A percentile compares a stretch with the other conserved stretches of the same genome.
These are phyloP conservation scores for Aureobasidium uvarum DNA, from an alignment of 2,329 filamentous ascomycete species.

Conservation along the genomic window DNA sequence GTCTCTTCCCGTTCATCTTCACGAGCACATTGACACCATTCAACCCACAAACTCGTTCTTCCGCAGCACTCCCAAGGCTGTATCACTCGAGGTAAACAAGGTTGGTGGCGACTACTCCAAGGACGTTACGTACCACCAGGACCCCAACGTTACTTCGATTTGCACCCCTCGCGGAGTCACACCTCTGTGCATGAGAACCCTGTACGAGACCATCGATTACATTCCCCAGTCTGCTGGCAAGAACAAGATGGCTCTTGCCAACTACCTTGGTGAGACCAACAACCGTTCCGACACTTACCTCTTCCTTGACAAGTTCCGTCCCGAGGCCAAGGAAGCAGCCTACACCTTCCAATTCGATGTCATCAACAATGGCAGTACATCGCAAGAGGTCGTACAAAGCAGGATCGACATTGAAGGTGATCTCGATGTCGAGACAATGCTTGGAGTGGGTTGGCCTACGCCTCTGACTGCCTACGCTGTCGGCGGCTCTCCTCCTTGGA, in stretches of 20 bases:
- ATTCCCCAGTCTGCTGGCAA: slow-evolving; percentile 44
- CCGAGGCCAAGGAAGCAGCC: slow-evolving; percentile 48
- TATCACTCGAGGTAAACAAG: slow-evolving; percentile 33
- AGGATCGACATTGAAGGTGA: slow-evolving; percentile 57
- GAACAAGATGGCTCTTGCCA: slow-evolving; percentile 49
- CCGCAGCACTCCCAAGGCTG: slow-evolving; percentile 38
- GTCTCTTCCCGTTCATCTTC: slow-evolving; percentile 58
- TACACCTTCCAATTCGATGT: slow-evolving; percentile 57
- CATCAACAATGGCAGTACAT: slow-evolving; percentile 56
- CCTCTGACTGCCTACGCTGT: slow-evolving; percentile 60
- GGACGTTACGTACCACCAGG: slow-evolving; percentile 27
- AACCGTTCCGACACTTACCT: slow-evolving; percentile 56
- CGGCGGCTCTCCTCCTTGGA: slow-evolving; percentile 56
- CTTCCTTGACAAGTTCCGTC: slow-evolving; percentile 57
- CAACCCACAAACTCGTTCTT: slow-evolving; percentile 63
- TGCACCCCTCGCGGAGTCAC: slow-evolving; percentile 56
- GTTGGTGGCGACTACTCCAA: slow-evolving; percentile 23
- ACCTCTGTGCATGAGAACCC: slow-evolving; percentile 53
- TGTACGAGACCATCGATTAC: slow-evolving; percentile 57
- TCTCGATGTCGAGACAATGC: slow-evolving; percentile 62
- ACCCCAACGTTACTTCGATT: slow-evolving; percentile 39
- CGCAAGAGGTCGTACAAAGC: slow-evolving; percentile 42
- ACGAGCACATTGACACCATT: slow-evolving; percentile 58
- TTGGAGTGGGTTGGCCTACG: slow-evolving; percentile 55
- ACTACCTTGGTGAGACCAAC: slow-evolving; percentile 50